Evolutionary conservation across 345 rosid genomes (phyloP).

Genomic region (Brassica rapa): DNA sequence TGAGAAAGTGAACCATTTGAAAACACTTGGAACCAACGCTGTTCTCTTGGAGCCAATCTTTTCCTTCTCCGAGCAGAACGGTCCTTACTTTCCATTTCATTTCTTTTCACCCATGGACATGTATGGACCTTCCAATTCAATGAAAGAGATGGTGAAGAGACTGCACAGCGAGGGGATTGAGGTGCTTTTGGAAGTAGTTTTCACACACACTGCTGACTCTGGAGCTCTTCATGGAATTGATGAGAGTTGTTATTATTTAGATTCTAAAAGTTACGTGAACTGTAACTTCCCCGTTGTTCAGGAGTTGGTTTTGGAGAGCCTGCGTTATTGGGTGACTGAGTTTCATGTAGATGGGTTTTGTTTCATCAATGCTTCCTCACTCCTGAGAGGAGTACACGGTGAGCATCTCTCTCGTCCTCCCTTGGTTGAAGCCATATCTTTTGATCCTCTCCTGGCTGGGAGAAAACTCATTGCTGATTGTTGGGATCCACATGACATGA

Average conservation of each 20-base stretch:
- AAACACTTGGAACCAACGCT: conserved; percentile 77
- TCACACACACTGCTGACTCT: conserved; percentile 66
- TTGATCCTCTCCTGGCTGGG: conserved; percentile 79
- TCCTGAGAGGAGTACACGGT: conserved; percentile 69
- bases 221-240: conserved; percentile 77
- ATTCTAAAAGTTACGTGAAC: conserved; percentile 54
- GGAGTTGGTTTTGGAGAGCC: conserved; percentile 73
- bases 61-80: conserved; percentile 62
- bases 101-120: conserved; percentile 69
- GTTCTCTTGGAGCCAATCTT: conserved; percentile 83
- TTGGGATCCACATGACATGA: conserved; percentile 59
- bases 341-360: conserved; percentile 89
- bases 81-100: conserved; percentile 81
- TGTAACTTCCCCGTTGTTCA: conserved; percentile 78
- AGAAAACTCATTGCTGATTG: conserved; percentile 79
- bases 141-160: conserved; percentile 89
- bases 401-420: conserved; percentile 81
- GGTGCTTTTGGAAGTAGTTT: conserved; percentile 83
- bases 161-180: conserved; percentile 78
- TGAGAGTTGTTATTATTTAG: conserved; percentile 60
- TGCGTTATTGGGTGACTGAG: conserved; percentile 79
- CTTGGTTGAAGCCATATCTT: conserved; percentile 81
- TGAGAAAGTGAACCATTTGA: conserved; percentile 70
- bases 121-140: conserved; percentile 58
- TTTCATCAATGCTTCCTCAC: conserved; percentile 73